Conservation (phyloP, 164 flowering plant genomes). For the Brasenia schreberi region DNA sequence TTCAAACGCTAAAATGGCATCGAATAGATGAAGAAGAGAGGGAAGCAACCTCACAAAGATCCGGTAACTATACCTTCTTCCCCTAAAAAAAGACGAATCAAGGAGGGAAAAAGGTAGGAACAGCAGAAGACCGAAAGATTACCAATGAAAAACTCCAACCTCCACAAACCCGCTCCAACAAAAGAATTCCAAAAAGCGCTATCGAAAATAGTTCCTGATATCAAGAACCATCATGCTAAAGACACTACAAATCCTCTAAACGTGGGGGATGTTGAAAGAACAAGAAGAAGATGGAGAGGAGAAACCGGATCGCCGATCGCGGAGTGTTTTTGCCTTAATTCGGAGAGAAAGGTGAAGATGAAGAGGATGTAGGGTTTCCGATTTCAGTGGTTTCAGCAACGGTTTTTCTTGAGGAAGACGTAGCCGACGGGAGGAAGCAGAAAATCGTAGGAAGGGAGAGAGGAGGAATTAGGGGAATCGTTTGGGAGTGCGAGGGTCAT, state of each 20-base stretch:
- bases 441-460: background rate
- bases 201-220: background rate
- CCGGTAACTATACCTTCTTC: too few species aligned
- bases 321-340: too few species aligned
- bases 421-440: background rate
- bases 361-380: background rate
- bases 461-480: background rate
- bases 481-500: background rate
- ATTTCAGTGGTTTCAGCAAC: background rate
- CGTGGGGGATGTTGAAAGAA: background rate
- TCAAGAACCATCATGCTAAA: background rate
- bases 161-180: background rate
- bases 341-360: background rate
- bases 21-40: too few species aligned
- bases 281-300: background rate
- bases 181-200: background rate
- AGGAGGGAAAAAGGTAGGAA: too few species aligned
- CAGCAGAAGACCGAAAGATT: background rate
- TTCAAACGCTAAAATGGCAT: too few species aligned
- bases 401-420: background rate
- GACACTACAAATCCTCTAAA: background rate
- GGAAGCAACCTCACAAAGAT: too few species aligned
- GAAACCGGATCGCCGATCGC: background rate
- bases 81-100: too few species aligned
- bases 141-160: background rate